Evolutionary conservation across 768 basidiomycete species (phyloP), one percentile per base, ranked within the genome.

Genomic region (Leucocoprinus leucothites): DNA sequence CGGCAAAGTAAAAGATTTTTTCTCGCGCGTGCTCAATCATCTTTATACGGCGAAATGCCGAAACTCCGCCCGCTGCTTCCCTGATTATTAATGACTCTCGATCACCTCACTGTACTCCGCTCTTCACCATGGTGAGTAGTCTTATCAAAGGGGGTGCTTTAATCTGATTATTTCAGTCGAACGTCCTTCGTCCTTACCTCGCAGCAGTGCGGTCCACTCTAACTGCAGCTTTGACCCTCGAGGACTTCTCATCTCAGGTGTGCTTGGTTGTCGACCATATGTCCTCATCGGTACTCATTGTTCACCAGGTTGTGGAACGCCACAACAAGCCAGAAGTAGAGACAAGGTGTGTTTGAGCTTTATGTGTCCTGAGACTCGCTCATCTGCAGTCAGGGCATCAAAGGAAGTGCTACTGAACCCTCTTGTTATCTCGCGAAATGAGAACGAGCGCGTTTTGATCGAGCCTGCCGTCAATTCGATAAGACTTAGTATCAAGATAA

Each of bases 271-370:
- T n/a, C 38, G 4, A n/a, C 16, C 5, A 9, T 38, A 3, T 38
- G 14, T 6, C 38, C 38, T 38, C 46, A 58, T 46, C 50, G 57
- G 42, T 63, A 49, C 64, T 58, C 61, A 63, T 48, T 28, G 56
- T 34, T 58, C 45, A 53, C 34, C 67, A 96, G 92, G 87, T 97
- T 57, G 95, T 98, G 49, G 96, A 98, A 71, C 79, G 96, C 46
- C 96, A 98, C 75, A 98, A 98, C 71, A 93, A 94, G 64, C 96
- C 96, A 48, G 96, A 98, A 69, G 85, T 98, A 11, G 96, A 98
- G 72, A 85, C 85, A 28, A 79, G 79, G 95, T 94, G 69, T 60
- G 82, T 61, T 38, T 4, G 14, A 38, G 9, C 7, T 38, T 13
- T 2, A 4, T 9, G 5, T 9, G 2, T 1, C 25, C 9, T 16